A percentile compares a stretch with the other conserved stretches of the same genome.
These are phyloP conservation scores for Aspergillus conjunctus DNA, from an alignment of 495 filamentous ascomycete species.

Conservation along the genomic window DNA sequence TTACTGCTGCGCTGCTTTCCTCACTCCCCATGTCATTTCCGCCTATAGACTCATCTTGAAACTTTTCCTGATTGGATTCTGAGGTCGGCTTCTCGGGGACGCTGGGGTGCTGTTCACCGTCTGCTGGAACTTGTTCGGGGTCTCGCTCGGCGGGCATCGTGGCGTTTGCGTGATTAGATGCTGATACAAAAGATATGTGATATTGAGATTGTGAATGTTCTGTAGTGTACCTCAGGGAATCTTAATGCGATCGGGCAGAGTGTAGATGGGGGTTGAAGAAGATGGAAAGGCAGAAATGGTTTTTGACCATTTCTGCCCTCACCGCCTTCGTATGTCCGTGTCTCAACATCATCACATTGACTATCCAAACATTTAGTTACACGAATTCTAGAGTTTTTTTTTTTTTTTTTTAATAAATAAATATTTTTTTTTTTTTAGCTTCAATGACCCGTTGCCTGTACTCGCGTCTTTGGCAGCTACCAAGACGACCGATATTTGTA, in stretches of 20 bases:
- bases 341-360: background rate
- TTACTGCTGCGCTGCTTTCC: constrained; percentile 35
- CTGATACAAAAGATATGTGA: background rate
- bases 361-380: no score
- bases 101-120: background rate
- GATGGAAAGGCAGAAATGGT: background rate
- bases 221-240: no score
- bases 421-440: background rate
- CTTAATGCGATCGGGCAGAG: background rate
- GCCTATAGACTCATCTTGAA: constrained; percentile 4
- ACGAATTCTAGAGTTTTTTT: no score
- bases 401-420: no score
- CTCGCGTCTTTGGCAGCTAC: background rate
- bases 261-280: background rate
- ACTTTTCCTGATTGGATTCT: background rate
- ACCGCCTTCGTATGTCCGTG: constrained; percentile 15
- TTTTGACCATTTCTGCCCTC: constrained; percentile 9
- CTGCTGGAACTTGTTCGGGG: background rate
- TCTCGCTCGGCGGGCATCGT: constrained; percentile 21
- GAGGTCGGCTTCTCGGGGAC: background rate
- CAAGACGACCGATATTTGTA: background rate
- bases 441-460: background rate
- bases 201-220: background rate
- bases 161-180: background rate
- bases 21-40: constrained; percentile 6